Conservation (phyloP, 192 early-diverging fungal species). For the Spizellomyces sp. region DNA sequence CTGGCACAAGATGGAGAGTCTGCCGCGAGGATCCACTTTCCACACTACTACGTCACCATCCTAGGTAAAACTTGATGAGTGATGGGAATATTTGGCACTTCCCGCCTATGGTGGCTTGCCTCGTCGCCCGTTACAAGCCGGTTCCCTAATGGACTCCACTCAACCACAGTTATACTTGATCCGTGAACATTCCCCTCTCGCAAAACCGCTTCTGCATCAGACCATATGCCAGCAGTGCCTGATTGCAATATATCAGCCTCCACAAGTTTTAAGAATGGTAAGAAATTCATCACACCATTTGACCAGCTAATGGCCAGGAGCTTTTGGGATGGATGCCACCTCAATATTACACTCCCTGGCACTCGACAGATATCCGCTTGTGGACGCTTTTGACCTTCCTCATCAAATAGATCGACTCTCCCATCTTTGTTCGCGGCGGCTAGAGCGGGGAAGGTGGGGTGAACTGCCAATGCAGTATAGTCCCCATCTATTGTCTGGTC, state of each 20-base stretch:
- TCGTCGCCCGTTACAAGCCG: constrained; percentile 51
- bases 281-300: constrained; percentile 19
- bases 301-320: constrained; percentile 42
- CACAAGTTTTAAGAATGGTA: too few relatives aligned
- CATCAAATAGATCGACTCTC: constrained; percentile 30
- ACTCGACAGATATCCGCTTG: constrained; percentile 17
- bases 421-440: constrained; percentile 43
- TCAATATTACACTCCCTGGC: constrained; percentile 8
- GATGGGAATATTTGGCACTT: too few relatives aligned
- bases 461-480: constrained; percentile 22
- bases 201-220: constrained; percentile 40
- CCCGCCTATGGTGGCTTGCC: constrained; percentile 2
- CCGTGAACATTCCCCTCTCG: constrained; percentile 51
- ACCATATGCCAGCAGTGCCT: constrained; percentile 53
- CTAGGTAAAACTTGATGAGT: constrained; percentile 3
- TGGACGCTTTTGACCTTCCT: constrained; percentile 26
- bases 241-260: not conserved
- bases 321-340: constrained; percentile 40
- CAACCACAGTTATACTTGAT: constrained; percentile 32
- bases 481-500: constrained; percentile 35
- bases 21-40: constrained; percentile 54
- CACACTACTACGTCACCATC: constrained; percentile 56
- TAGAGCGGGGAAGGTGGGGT: constrained; percentile 21
- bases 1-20: constrained; percentile 46
- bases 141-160: constrained; percentile 51